Conservation (phyloP, 1,284 basidiomycete species). For the Ustilago xerochloae region DNA sequence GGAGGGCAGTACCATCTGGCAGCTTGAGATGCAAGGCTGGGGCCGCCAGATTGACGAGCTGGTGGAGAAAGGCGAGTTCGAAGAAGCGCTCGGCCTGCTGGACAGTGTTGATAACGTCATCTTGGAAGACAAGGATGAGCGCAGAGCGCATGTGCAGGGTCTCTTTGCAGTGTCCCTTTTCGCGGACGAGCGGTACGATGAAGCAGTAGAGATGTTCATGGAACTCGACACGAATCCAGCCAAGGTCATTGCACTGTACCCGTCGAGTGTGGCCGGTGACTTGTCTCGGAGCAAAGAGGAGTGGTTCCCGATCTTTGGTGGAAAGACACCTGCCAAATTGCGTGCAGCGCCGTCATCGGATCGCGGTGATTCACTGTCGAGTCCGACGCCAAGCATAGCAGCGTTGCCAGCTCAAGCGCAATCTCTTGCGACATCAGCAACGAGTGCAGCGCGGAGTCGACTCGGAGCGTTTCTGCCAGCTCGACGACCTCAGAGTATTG, state of each 20-base stretch:
- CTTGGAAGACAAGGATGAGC: conserved; percentile 74
- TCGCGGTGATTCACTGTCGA: conserved; percentile 15
- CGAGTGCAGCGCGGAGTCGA: conserved; percentile 52
- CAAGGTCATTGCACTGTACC: conserved; percentile 90
- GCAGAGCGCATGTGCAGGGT: conserved; percentile 71
- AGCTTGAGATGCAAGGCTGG: conserved; percentile 79
- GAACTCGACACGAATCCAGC: conserved; percentile 90
- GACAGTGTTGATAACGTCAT: conserved; percentile 76
- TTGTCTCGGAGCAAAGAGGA: conserved; percentile 76
- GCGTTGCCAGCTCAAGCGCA: conserved; percentile 14
- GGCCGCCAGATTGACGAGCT: conserved; percentile 86
- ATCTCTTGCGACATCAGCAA: conserved; percentile 23
- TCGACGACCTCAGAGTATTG: conserved; percentile 47
- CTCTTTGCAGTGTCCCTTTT: conserved; percentile 79
- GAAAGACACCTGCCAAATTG: conserved; percentile 70
- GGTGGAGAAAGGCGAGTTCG: conserved; percentile 78
- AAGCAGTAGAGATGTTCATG: conserved; percentile 87
- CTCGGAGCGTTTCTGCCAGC: conserved; percentile 47
- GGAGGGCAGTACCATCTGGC: conserved; percentile 75
- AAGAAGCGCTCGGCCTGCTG: conserved; percentile 83
- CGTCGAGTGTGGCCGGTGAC: conserved; percentile 81
- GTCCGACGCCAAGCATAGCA: conserved; percentile 27
- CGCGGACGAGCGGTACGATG: conserved; percentile 76
- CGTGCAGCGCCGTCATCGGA: conserved; percentile 4
- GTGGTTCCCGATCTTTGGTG: conserved; percentile 91